Percentiles rank a stretch among this genome's conserved stretches.
phyloP scores from a whole-genome alignment of 768 basidiomycete species.

The Fomitopsis serialis region DNA sequence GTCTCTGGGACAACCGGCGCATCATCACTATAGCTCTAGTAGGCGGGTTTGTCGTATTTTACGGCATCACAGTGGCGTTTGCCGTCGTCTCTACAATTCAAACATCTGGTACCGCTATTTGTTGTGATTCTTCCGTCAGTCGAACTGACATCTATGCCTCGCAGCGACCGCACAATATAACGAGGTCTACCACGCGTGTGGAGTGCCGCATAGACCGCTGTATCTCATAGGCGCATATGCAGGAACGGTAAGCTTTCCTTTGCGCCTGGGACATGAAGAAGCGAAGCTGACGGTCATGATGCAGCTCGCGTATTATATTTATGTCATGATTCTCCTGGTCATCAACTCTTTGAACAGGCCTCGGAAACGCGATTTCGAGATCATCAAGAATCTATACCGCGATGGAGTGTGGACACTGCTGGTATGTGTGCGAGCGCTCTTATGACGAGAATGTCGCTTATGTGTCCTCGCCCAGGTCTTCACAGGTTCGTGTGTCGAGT shows the following conservation, averaged over 20 bases:
- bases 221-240: neutral
- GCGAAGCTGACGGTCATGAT: neutral
- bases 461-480: neutral
- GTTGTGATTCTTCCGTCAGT: neutral
- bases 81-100: neutral
- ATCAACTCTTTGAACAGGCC: neutral
- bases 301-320: slow-evolving; percentile 1
- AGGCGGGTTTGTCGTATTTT: neutral
- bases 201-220: neutral
- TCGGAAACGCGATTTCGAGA: neutral
- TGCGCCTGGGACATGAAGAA: neutral
- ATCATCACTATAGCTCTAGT: neutral
- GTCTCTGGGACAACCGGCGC: neutral
- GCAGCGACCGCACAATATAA: neutral
- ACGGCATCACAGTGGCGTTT: neutral
- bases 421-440: neutral
- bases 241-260: neutral
- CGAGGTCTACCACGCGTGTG: neutral
- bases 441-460: neutral
- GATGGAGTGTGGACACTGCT: neutral
- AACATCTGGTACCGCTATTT: neutral
- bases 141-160: neutral
- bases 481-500: neutral
- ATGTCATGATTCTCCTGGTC: neutral
- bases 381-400: neutral